A percentile compares a stretch with the other conserved stretches of the same genome.
phyloP scores from a whole-genome alignment of 257 asterid genomes.

The Misopates orontium region DNA sequence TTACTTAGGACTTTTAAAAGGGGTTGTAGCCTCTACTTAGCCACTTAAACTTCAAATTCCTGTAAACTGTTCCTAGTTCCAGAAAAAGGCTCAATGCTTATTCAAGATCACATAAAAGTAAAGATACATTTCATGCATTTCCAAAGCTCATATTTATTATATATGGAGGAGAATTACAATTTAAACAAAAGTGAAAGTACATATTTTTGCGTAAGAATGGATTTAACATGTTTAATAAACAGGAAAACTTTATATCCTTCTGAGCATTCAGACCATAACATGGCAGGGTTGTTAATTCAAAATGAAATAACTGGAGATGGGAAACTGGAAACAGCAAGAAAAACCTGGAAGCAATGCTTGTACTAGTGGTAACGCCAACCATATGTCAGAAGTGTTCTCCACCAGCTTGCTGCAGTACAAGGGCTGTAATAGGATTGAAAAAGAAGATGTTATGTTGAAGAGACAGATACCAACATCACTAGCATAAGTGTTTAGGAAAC shows the following conservation, averaged over 20 bases:
- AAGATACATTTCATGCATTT: too few relatives aligned
- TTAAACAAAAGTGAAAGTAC: not conserved
- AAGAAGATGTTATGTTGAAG: slow-evolving; percentile 17
- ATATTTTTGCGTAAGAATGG: not conserved
- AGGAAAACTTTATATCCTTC: not conserved
- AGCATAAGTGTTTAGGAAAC: slow-evolving; percentile 33
- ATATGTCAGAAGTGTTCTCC: slow-evolving; percentile 65
- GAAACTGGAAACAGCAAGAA: slow-evolving; percentile 29
- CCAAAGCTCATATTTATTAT: too few relatives aligned
- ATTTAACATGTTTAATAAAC: not conserved
- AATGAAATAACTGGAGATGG: slow-evolving; percentile 24
- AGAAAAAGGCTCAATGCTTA: too few relatives aligned
- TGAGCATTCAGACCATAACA: not conserved
- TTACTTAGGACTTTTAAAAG: too few relatives aligned
- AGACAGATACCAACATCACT: slow-evolving; percentile 8
- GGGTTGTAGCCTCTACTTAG: too few relatives aligned
- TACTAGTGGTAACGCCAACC: slow-evolving; percentile 84
- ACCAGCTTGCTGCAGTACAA: slow-evolving; percentile 84
- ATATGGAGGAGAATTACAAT: not conserved
- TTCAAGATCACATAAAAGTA: too few relatives aligned
- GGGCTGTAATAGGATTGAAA: slow-evolving; percentile 54
- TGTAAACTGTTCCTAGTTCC: too few relatives aligned
- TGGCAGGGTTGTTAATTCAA: slow-evolving; percentile 4
- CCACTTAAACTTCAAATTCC: too few relatives aligned
- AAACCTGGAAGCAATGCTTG: slow-evolving; percentile 97